Evolutionary conservation across 176 grass and related monocot species (phyloP).

Genomic region (Phoenix dactylifera): DNA sequence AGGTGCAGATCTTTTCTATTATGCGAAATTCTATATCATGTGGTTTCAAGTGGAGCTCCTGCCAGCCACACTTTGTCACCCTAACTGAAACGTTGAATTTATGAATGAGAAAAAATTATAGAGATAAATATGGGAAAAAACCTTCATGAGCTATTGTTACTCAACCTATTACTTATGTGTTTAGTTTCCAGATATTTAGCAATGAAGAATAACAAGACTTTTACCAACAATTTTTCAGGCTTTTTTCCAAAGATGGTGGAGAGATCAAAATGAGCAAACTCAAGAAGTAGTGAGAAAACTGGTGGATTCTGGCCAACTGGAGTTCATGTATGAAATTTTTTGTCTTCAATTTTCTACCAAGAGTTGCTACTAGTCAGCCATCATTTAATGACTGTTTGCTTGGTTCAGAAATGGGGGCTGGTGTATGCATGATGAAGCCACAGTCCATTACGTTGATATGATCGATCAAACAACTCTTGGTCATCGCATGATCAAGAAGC

Average conservation of each 20-base stretch:
- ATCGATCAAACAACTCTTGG: slow-evolving; percentile 98
- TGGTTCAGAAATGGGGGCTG: slow-evolving; percentile 82
- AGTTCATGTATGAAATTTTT: slow-evolving; percentile 65
- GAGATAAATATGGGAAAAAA: too few relatives aligned
- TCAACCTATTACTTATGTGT: neutral
- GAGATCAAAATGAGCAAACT: slow-evolving; percentile 52
- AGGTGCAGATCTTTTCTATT: too few relatives aligned
- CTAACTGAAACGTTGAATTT: too few relatives aligned
- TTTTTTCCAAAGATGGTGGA: slow-evolving; percentile 99
- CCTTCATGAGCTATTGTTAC: neutral
- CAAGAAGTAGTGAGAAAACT: slow-evolving; percentile 48
- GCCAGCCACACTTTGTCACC: too few relatives aligned
- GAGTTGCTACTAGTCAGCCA: slow-evolving; percentile 1
- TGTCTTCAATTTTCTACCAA: neutral
- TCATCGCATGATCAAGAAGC: slow-evolving; percentile 63
- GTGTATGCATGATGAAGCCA: slow-evolving; percentile 98
- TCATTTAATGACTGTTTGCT: slow-evolving; percentile 7
- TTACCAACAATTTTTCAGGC: slow-evolving; percentile 33
- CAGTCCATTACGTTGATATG: slow-evolving; percentile 89
- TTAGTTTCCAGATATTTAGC: neutral
- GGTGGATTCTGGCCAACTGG: slow-evolving; percentile 65
- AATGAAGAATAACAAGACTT: neutral
- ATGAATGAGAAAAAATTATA: too few relatives aligned
- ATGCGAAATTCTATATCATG: too few relatives aligned
- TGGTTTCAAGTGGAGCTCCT: too few relatives aligned